A percentile compares a stretch with the other conserved stretches of the same genome.
Conservation (phyloP, 306 rosid genomes). For the Casuarina equisetifolia region DNA sequence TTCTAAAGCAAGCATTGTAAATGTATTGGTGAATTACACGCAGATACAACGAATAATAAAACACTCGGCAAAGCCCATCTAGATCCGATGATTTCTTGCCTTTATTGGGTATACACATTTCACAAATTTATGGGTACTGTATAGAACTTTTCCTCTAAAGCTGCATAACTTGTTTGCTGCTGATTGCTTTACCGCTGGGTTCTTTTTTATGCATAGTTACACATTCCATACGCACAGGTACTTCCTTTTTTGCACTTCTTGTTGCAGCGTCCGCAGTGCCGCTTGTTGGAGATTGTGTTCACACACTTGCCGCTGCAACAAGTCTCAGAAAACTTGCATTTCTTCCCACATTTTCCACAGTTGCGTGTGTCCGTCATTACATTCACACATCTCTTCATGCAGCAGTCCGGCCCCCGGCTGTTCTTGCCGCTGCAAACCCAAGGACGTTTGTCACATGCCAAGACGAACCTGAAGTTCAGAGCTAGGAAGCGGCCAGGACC, state of each 20-base stretch:
- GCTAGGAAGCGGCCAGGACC: slow-evolving; percentile 41
- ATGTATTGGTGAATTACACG: too few relatives aligned
- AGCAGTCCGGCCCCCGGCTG: slow-evolving; percentile 54
- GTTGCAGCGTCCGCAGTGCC: slow-evolving; percentile 65
- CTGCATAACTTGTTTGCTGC: background rate
- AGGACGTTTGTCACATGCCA: slow-evolving; percentile 51
- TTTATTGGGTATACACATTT: too few relatives aligned
- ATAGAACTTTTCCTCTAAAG: too few relatives aligned
- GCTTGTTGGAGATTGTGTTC: slow-evolving; percentile 40
- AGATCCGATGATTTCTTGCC: background rate
- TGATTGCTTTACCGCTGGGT: background rate
- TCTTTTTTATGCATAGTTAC: slow-evolving; percentile 54
- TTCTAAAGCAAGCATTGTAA: too few relatives aligned
- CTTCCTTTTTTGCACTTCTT: slow-evolving; percentile 46
- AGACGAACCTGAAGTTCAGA: background rate
- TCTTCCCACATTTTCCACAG: slow-evolving; percentile 70
- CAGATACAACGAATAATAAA: too few relatives aligned
- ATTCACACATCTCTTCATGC: slow-evolving; percentile 54
- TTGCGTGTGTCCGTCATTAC: slow-evolving; percentile 37
- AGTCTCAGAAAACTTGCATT: slow-evolving; percentile 47
- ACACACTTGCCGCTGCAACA: slow-evolving; percentile 67
- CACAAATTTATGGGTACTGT: too few relatives aligned
- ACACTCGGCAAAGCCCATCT: background rate
- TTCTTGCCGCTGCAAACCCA: slow-evolving; percentile 40
- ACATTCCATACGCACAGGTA: slow-evolving; percentile 57